Evolutionary conservation across 2,329 filamentous ascomycete species (phyloP), one percentile per base, ranked within the genome.

Genomic region (Cercospora berteroae): DNA sequence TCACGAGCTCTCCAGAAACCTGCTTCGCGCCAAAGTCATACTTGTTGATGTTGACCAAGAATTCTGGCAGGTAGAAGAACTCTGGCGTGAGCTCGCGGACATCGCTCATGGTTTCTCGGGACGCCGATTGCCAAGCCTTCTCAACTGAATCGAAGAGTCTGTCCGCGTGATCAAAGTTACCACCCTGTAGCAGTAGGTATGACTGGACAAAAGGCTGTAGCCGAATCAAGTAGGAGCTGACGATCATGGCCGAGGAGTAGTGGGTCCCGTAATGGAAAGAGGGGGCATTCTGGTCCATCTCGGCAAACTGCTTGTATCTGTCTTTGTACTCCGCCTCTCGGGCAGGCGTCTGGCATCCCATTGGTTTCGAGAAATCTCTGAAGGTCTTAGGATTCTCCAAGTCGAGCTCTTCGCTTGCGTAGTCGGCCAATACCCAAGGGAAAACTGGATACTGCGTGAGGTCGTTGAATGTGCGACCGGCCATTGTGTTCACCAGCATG

Each of bases 191-290:
- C 8, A 98, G 83, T 20, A 98, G 87, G 76, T 96, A 98, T 0
- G 95, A 97, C 73, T 98, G 93, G 25, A 97, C 94, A 77, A 98
- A 99, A 0, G 95, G 95, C 60, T 97, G 94, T 16, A 99, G 84
- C 18, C 95, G 90, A 74, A 99, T 97, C 48, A 99, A 85, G 75
- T 97, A 99, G 0, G 94, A 97, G 12, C 93, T 93, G 6, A 99
- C 95, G 67, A 97, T 97, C 95, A 98, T 99, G 7, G 95, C 95
- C 2, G 95, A 98, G 1, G 95, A 98, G 79, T 99, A 99, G 78
- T 99, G 96, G 0, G 96, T 99, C 18, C 95, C 95, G 73, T 98
- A 99, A 77, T 99, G 95, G 77, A 97, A 99, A 0, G 95, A 91
- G 0, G 91, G 90, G 56, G 86, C 84, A 65, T 84, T 85, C 50